Conservation (phyloP, 192 early-diverging fungal species). For the Oehlia diaphana region DNA sequence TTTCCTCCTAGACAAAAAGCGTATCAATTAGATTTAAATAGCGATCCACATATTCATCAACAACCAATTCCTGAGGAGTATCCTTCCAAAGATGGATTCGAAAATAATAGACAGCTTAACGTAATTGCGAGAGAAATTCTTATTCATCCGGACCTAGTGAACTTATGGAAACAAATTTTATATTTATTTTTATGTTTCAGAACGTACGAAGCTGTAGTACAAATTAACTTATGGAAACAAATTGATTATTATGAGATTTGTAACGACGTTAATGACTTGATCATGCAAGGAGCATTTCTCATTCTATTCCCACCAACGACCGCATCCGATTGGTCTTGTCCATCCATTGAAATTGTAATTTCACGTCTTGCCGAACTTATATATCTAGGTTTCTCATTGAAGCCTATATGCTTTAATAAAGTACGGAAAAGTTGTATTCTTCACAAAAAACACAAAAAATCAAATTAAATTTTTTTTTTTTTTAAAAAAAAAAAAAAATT, state of each 20-base stretch:
- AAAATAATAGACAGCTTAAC: constrained; percentile 18
- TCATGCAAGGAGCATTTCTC: constrained; percentile 14
- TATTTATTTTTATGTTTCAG: no score
- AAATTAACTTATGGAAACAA: background rate
- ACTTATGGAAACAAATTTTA: background rate
- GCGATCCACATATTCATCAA: constrained; percentile 1
- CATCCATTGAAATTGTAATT: background rate
- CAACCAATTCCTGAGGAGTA: background rate
- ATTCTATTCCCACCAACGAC: constrained; percentile 8
- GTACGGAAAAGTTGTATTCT: no score
- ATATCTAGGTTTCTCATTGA: background rate
- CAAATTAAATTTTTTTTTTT: no score
- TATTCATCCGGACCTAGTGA: constrained; percentile 4
- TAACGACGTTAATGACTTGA: constrained; percentile 14
- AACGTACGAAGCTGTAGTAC: no score
- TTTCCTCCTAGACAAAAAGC: no score
- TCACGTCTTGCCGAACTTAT: background rate
- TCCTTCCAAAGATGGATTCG: background rate
- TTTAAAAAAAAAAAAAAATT: no score
- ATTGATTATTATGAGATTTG: background rate
- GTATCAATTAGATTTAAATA: background rate
- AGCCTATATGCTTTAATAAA: no score
- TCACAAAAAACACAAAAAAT: no score
- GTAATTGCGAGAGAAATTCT: constrained; percentile 10
- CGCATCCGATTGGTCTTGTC: background rate